phyloP scores from a whole-genome alignment of 768 basidiomycete genomes.

The Podaxis sp. region DNA sequence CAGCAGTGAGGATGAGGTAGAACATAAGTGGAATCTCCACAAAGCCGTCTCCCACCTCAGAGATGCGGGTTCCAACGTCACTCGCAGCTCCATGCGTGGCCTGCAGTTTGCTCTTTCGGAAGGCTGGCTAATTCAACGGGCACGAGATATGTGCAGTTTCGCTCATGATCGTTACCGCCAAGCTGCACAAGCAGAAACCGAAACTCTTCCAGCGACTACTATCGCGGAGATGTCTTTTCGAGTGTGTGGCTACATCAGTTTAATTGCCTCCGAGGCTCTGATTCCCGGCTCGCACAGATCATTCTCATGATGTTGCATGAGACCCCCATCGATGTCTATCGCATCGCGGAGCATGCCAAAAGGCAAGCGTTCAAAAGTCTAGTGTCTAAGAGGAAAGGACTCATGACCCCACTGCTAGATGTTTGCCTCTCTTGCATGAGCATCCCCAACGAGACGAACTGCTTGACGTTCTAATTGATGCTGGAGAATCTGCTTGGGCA shows the following conservation, averaged over 20 bases:
- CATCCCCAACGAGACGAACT: conserved; percentile 62
- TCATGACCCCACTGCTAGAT: conserved; percentile 33
- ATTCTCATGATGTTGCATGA: conserved; percentile 72
- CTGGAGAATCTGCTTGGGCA: conserved; percentile 68
- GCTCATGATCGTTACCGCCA: conserved; percentile 74
- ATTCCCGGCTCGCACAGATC: conserved; percentile 39
- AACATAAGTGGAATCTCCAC: conserved; percentile 51
- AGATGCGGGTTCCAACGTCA: conserved; percentile 38
- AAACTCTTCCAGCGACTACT: conserved; percentile 43
- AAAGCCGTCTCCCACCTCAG: conserved; percentile 48
- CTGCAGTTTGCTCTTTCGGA: conserved; percentile 65
- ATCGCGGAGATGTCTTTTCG: conserved; percentile 70
- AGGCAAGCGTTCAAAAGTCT: conserved; percentile 32
- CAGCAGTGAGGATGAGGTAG: conserved; percentile 49
- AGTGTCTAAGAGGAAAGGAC: background rate
- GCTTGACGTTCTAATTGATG: conserved; percentile 58
- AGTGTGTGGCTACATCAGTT: conserved; percentile 31
- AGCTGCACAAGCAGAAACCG: conserved; percentile 62
- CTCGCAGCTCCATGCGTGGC: conserved; percentile 64
- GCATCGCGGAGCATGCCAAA: conserved; percentile 69
- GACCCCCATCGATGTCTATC: conserved; percentile 57
- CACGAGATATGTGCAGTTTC: conserved; percentile 75
- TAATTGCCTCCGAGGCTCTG: background rate
- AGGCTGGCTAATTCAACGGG: conserved; percentile 72
- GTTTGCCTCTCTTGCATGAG: conserved; percentile 58